Evolutionary conservation across 805 yeast genomes (phyloP).

Genomic region (Lachancea dasiensis): DNA sequence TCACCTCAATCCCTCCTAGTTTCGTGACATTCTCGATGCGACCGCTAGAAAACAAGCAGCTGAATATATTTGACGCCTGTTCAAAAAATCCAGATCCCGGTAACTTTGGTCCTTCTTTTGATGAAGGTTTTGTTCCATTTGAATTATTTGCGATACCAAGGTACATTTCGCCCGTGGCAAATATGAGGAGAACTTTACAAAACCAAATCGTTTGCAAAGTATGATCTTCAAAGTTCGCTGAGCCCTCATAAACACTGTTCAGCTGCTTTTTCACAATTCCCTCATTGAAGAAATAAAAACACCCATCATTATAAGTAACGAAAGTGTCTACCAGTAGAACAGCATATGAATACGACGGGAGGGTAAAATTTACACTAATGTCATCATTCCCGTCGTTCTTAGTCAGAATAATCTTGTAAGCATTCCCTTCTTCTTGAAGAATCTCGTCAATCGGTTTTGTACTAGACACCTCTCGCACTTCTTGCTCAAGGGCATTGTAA

Average conservation of each 20-base stretch:
- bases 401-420: conserved; percentile 63
- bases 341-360: conserved; percentile 75
- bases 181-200: conserved; percentile 64
- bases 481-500: background rate
- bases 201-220: conserved; percentile 75
- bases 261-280: conserved; percentile 67
- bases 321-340: conserved; percentile 69
- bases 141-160: conserved; percentile 62
- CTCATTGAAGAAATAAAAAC: conserved; percentile 79
- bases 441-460: conserved; percentile 42
- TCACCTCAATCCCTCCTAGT: conserved; percentile 65
- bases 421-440: conserved; percentile 69
- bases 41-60: conserved; percentile 74
- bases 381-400: conserved; percentile 41
- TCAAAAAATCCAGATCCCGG: conserved; percentile 79
- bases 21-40: conserved; percentile 70
- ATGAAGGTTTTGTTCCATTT: conserved; percentile 39
- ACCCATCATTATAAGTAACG: conserved; percentile 74
- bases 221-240: conserved; percentile 40
- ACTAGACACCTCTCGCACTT: background rate
- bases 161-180: conserved; percentile 80
- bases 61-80: conserved; percentile 72
- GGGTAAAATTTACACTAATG: conserved; percentile 59
- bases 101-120: conserved; percentile 38
- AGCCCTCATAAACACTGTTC: conserved; percentile 52